These are phyloP conservation scores for Knoxdaviesia proteae DNA, from an alignment of 2,329 filamentous ascomycete genomes.

Conservation along the genomic window DNA sequence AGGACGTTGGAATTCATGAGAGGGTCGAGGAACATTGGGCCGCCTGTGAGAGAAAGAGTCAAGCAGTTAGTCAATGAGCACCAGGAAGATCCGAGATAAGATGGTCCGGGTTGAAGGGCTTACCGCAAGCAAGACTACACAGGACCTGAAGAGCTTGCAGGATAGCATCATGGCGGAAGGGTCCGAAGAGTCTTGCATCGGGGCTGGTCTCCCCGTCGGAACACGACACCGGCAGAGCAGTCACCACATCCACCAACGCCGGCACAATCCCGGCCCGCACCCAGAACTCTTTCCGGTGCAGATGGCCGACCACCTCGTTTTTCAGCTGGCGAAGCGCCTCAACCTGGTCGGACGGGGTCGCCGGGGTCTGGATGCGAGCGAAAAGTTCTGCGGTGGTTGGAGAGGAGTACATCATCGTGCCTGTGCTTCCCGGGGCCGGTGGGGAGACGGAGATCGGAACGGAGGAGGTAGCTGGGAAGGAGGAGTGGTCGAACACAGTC, in stretches of 20 bases:
- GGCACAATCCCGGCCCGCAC: slow-evolving; percentile 49
- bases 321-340: slow-evolving; percentile 54
- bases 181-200: no score
- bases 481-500: no score
- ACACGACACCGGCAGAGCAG: no score
- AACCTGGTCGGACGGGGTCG: neutral
- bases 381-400: no score
- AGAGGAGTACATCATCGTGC: no score
- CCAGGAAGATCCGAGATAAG: no score
- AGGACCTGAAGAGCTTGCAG: slow-evolving; percentile 72
- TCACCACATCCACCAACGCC: slow-evolving; percentile 27
- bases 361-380: no score
- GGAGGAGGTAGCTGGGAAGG: neutral
- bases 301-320: slow-evolving; percentile 76
- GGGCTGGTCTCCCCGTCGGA: no score
- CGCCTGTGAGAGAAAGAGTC: slow-evolving; percentile 30
- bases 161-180: neutral
- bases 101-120: neutral
- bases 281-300: slow-evolving; percentile 66
- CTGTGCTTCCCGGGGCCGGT: no score
- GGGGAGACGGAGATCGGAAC: neutral
- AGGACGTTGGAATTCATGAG: slow-evolving; percentile 48
- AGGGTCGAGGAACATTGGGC: slow-evolving; percentile 56
- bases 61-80: neutral
- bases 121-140: slow-evolving; percentile 69